These are phyloP conservation scores for Oligophagozyma castellii DNA, from an alignment of 1,139 yeast species.

Conservation along the genomic window DNA sequence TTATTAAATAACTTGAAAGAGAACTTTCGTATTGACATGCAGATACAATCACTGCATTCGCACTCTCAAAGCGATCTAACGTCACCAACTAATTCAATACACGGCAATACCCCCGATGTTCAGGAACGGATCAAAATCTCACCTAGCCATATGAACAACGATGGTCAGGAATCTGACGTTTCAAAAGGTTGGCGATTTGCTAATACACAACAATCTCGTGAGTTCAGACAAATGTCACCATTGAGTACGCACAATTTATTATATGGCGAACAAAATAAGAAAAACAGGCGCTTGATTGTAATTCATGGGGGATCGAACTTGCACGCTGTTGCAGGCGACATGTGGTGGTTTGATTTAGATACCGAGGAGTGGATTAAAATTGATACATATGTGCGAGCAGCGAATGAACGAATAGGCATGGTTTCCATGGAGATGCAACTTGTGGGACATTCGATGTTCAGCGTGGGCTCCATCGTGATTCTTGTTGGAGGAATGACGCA, in stretches of 20 bases:
- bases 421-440: slow-evolving; percentile 11
- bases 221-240: neutral
- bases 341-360: slow-evolving; percentile 35
- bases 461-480: slow-evolving; percentile 14
- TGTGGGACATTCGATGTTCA: slow-evolving; percentile 19
- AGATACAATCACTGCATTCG: slow-evolving; percentile 3
- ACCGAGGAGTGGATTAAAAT: slow-evolving; percentile 28
- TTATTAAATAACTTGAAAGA: slow-evolving; percentile 11
- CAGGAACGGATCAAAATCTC: too few relatives aligned
- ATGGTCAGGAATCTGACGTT: neutral
- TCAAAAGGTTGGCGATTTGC: too few relatives aligned
- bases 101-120: neutral
- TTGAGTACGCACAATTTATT: slow-evolving; percentile 1
- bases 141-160: neutral
- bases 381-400: slow-evolving; percentile 12
- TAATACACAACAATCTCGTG: neutral
- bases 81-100: neutral
- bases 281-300: slow-evolving; percentile 16
- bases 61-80: slow-evolving; percentile 1
- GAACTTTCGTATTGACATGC: slow-evolving; percentile 11
- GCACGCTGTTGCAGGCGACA: slow-evolving; percentile 29
- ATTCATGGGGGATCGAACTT: slow-evolving; percentile 35
- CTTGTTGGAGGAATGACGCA: slow-evolving; percentile 20
- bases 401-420: slow-evolving; percentile 2
- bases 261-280: neutral